Evolutionary conservation across 768 basidiomycete species (phyloP).

Genomic region (Boletus pseudo-olivaceus): DNA sequence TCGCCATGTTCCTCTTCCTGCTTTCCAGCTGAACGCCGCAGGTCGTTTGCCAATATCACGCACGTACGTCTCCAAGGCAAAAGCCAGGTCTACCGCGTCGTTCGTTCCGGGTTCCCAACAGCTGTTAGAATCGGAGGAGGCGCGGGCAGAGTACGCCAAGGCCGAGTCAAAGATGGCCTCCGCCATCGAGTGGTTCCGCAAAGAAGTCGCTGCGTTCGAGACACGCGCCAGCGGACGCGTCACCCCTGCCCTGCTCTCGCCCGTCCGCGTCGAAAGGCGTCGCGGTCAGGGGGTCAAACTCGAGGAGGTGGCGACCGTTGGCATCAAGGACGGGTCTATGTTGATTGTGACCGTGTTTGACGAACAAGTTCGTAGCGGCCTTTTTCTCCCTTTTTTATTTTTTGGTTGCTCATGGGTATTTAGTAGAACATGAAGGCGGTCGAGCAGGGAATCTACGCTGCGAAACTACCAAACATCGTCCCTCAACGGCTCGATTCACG

Average conservation of each 20-base stretch:
- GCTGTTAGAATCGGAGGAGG: conserved; percentile 49
- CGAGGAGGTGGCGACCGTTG: conserved; percentile 76
- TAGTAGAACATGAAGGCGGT: conserved; percentile 73
- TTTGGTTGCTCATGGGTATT: conserved; percentile 11
- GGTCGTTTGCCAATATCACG: conserved; percentile 6
- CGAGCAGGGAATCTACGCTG: conserved; percentile 72
- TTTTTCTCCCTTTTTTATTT: conserved; percentile 3
- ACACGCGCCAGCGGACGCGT: conserved; percentile 73
- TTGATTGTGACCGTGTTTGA: conserved; percentile 76
- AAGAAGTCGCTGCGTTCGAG: conserved; percentile 71
- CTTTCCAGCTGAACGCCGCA: not conserved
- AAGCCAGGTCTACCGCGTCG: conserved; percentile 48
- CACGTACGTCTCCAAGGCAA: conserved; percentile 28
- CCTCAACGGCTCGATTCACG: conserved; percentile 69
- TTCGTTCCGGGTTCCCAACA: conserved; percentile 69
- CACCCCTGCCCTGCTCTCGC: conserved; percentile 65
- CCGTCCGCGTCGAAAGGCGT: conserved; percentile 58
- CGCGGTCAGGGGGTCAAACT: conserved; percentile 41
- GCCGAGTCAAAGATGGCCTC: conserved; percentile 60
- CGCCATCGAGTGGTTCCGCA: conserved; percentile 70
- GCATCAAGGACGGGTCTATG: conserved; percentile 72
- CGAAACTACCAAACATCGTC: conserved; percentile 65
- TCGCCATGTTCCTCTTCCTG: not conserved
- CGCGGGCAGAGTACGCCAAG: conserved; percentile 59
- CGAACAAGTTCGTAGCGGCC: conserved; percentile 53